phyloP scores from a whole-genome alignment of 116 monocot species.

The Posidonia oceanica region DNA sequence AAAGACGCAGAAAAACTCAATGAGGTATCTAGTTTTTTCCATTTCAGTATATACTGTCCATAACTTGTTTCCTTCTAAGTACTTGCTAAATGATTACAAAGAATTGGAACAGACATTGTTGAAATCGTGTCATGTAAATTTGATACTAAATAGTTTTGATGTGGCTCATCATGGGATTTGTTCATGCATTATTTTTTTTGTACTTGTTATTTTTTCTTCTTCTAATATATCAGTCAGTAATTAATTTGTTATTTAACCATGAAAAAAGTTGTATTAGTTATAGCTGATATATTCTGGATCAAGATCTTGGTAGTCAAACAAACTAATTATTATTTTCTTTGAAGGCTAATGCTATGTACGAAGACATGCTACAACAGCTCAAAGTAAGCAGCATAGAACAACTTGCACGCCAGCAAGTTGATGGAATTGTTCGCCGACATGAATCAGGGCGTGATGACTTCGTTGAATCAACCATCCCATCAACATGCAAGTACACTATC shows the following conservation, averaged over 20 bases:
- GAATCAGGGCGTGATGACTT: slow-evolving; percentile 52
- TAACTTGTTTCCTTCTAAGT: no score
- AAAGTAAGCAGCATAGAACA: slow-evolving; percentile 61
- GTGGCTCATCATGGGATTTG: no score
- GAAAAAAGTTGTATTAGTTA: not conserved
- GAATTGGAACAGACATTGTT: no score
- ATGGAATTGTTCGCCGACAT: slow-evolving; percentile 67
- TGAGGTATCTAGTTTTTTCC: slow-evolving; percentile 44
- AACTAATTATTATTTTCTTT: not conserved
- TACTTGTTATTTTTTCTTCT: no score
- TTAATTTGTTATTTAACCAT: no score
- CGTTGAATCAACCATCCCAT: slow-evolving; percentile 37
- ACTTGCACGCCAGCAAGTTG: slow-evolving; percentile 68
- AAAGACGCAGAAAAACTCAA: slow-evolving; percentile 92
- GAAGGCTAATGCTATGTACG: slow-evolving; percentile 72
- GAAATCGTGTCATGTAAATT: no score
- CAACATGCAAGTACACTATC: slow-evolving; percentile 44
- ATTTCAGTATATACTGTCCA: not conserved
- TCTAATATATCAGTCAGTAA: no score
- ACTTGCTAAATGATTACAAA: no score
- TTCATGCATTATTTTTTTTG: no score
- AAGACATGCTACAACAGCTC: slow-evolving; percentile 60
- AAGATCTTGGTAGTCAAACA: not conserved
- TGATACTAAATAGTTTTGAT: no score
- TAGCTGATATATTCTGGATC: not conserved